Conservation (phyloP, 176 grass and related monocot genomes). For the Cenchrus purpureus region DNA sequence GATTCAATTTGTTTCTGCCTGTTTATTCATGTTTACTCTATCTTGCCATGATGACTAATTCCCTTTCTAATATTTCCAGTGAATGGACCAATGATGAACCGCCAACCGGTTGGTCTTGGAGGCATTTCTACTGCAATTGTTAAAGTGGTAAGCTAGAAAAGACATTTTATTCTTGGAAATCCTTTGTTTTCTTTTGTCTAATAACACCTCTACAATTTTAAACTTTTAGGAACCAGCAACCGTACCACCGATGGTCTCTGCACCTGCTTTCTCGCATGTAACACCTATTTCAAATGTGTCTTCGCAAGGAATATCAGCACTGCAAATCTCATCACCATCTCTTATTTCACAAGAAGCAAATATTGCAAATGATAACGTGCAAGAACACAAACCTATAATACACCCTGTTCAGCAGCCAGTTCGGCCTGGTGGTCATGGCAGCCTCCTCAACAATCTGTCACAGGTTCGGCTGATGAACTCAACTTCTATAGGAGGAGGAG, state of each 20-base stretch:
- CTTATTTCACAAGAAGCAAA: conserved; percentile 81
- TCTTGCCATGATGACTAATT: conserved; percentile 27
- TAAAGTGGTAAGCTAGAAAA: conserved; percentile 62
- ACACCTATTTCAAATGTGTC: conserved; percentile 61
- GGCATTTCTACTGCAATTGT: conserved; percentile 54
- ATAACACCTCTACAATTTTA: conserved; percentile 5
- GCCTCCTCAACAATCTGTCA: conserved; percentile 83
- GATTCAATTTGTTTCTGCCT: conserved; percentile 26
- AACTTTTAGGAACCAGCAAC: conserved; percentile 68
- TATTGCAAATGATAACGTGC: conserved; percentile 68
- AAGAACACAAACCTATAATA: conserved; percentile 84
- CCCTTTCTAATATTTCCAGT: conserved; percentile 39
- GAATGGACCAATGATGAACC: conserved; percentile 57
- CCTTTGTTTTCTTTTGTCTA: conserved; percentile 13
- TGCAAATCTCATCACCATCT: conserved; percentile 80
- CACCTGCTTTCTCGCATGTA: conserved; percentile 61
- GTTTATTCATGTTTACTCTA: conserved; percentile 19
- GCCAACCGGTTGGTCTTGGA: conserved; percentile 57
- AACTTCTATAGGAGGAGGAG: conserved; percentile 63
- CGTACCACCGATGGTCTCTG: conserved; percentile 58
- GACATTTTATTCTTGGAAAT: conserved; percentile 25
- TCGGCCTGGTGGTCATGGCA: conserved; percentile 76
- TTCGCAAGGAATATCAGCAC: conserved; percentile 62
- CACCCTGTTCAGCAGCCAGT: conserved; percentile 63
- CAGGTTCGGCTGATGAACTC: conserved; percentile 67